phyloP scores from a whole-genome alignment of 2,329 filamentous ascomycete genomes.

The Fusarium sulawesiense region DNA sequence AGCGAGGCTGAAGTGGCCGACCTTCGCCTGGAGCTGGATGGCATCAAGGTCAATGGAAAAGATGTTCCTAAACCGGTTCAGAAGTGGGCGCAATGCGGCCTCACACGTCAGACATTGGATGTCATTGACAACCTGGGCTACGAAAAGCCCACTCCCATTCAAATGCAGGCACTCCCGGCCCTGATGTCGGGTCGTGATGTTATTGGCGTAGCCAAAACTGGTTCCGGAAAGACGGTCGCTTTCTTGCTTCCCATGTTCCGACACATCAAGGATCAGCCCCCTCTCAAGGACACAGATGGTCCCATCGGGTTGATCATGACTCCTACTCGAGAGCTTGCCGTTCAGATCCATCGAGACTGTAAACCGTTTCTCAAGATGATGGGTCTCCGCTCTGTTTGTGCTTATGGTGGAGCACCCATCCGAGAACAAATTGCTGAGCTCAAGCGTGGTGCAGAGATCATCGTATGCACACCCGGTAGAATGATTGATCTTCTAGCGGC shows the following conservation, averaged over 20 bases:
- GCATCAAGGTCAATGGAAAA: slow-evolving; percentile 91
- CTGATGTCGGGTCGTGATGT: slow-evolving; percentile 97
- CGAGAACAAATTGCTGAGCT: slow-evolving; percentile 97
- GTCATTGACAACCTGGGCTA: slow-evolving; percentile 85
- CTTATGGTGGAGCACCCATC: slow-evolving; percentile 94
- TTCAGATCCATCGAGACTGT: slow-evolving; percentile 93
- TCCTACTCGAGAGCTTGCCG: slow-evolving; percentile 91
- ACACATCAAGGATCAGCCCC: slow-evolving; percentile 93
- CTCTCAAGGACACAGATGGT: slow-evolving; percentile 84
- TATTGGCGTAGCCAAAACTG: slow-evolving; percentile 96
- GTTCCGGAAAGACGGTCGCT: slow-evolving; percentile 96
- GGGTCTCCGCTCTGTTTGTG: slow-evolving; percentile 86
- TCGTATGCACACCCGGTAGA: slow-evolving; percentile 93
- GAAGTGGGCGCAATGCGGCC: slow-evolving; percentile 95
- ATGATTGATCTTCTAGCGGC: slow-evolving; percentile 95
- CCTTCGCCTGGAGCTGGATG: slow-evolving; percentile 87
- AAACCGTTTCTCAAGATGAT: slow-evolving; percentile 93
- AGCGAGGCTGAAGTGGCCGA: slow-evolving; percentile 85
- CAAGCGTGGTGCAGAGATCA: slow-evolving; percentile 93
- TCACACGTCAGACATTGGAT: slow-evolving; percentile 87
- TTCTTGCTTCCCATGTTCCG: slow-evolving; percentile 97
- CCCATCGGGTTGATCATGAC: slow-evolving; percentile 91
- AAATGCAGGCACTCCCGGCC: slow-evolving; percentile 92
- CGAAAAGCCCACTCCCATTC: slow-evolving; percentile 90
- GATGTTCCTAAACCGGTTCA: slow-evolving; percentile 93